Evolutionary conservation across 1,284 basidiomycete species (phyloP).

Genomic region (Papiliotrema laurentii): DNA sequence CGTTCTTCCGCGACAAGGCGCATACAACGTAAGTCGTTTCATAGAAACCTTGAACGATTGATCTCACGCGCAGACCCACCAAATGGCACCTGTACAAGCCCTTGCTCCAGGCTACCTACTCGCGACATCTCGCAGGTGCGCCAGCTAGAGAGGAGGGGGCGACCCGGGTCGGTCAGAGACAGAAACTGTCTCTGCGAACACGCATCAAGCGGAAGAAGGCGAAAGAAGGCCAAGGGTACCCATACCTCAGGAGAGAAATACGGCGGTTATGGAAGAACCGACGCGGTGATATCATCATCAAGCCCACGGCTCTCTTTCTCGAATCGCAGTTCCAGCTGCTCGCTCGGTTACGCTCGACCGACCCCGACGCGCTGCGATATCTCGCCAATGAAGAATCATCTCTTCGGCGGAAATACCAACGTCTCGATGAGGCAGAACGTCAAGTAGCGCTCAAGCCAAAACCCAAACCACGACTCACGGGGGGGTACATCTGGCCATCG

Average conservation of each 20-base stretch:
- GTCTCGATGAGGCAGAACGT: not conserved
- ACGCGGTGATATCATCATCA: too few species aligned
- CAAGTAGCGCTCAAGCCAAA: not conserved
- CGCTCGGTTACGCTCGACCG: too few species aligned
- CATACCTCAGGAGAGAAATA: constrained; percentile 7
- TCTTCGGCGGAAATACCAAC: not conserved
- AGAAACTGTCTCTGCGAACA: constrained; percentile 3
- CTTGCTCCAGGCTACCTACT: constrained; percentile 56
- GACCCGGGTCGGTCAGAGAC: constrained; percentile 36
- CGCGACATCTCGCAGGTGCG: too few species aligned
- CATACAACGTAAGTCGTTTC: constrained; percentile 54
- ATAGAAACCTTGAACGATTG: not conserved
- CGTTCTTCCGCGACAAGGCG: constrained; percentile 65
- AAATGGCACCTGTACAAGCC: constrained; percentile 68
- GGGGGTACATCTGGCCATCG: constrained; percentile 60
- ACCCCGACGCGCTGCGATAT: not conserved
- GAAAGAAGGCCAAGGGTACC: constrained; percentile 13
- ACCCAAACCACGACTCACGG: constrained; percentile 59
- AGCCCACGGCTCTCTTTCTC: too few species aligned
- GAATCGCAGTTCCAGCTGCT: too few species aligned
- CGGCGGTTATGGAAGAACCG: too few species aligned
- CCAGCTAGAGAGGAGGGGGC: not conserved
- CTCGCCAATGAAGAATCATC: not conserved
- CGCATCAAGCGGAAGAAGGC: constrained; percentile 21
- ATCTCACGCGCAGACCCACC: constrained; percentile 53